Evolutionary conservation across 2,329 filamentous ascomycete species (phyloP).

Genomic region (Neonectria magnoliae): DNA sequence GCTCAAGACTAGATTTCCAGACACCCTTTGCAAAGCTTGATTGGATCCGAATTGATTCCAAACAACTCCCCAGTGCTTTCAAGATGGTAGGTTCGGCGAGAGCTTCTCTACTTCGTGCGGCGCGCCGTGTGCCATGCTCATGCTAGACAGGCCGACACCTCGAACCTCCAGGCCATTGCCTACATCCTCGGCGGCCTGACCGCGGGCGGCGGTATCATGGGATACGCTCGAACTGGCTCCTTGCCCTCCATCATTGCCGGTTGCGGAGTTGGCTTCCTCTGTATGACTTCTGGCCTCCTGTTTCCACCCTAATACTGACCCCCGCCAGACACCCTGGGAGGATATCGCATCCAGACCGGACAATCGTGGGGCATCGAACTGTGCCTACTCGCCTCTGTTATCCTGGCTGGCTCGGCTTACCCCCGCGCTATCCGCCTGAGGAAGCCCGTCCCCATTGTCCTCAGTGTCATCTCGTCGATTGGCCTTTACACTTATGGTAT

Average conservation of each 20-base stretch:
- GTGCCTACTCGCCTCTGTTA: slow-evolving; percentile 85
- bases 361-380: slow-evolving; percentile 88
- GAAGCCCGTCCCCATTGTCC: slow-evolving; percentile 84
- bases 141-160: slow-evolving; percentile 28
- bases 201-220: slow-evolving; percentile 85
- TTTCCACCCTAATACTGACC: slow-evolving; percentile 10
- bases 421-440: slow-evolving; percentile 84
- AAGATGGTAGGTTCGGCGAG: slow-evolving; percentile 25
- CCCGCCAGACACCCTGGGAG: slow-evolving; percentile 75
- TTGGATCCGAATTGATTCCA: slow-evolving; percentile 6
- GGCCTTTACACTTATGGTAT: slow-evolving; percentile 83
- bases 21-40: background rate
- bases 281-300: slow-evolving; percentile 50
- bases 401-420: slow-evolving; percentile 85
- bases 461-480: slow-evolving; percentile 82
- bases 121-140: background rate
- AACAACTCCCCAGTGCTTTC: background rate
- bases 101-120: background rate
- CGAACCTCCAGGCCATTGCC: slow-evolving; percentile 66
- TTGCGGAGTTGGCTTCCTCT: slow-evolving; percentile 77
- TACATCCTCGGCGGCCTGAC: slow-evolving; percentile 84
- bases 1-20: background rate
- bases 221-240: slow-evolving; percentile 86
- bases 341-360: slow-evolving; percentile 78
- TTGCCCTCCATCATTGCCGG: slow-evolving; percentile 89